Base-by-base conservation (phyloP, 116 monocot genomes). In the Thalassia testudinum region DNA sequence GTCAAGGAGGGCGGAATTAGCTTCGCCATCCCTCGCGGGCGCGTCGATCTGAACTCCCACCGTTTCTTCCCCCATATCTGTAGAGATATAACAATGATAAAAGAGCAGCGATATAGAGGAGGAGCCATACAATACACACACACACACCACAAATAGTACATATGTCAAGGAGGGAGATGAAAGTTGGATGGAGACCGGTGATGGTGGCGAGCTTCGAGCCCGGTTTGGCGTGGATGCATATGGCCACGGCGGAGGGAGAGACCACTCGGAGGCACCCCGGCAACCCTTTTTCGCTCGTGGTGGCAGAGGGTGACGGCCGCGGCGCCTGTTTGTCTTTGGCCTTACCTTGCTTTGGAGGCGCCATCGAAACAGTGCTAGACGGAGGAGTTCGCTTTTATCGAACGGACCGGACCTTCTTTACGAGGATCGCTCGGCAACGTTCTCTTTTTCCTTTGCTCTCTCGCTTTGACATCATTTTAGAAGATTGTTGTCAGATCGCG, bases 11-110 rank as follows among this genome's bases (percentile, higher is more conserved):
- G 83, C 84, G 16, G 80, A 75, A 60, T 87, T 87, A 21, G 83
- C 87, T 49, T 93, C 93, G 10, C 93, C 93, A 23, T 93, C 93
- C 67, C 83, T 87, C 43, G 87, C 87, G 16, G 87, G 87, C 0
- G 87, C 93, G 54, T 87, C 83, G 30, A 93, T 87, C 75, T 87
- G 93, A 57, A 93, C 81, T 20, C 87, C 80, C 0, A 93, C 27
- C 0, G 82, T 67, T 50, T 93, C 83, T 26, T 87, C 87, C 20
- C 80, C 68, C 18, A 93, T 42, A 51, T 87, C 87, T 92, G 62
- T 13, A 10, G 30, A 34, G 30, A 3, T 3, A 10, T 14, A 12
- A 34, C 43, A 17, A 1, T 6, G 5, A 24, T 24, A 17, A 37
- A 18, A 12, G 17, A 24, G 7, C n/a, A 26, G 23, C 53, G 23